A percentile compares a stretch with the other conserved stretches of the same genome.
Evolutionary conservation across 2,329 filamentous ascomycete species (phyloP).

Genomic region (Hypocrella siamensis): DNA sequence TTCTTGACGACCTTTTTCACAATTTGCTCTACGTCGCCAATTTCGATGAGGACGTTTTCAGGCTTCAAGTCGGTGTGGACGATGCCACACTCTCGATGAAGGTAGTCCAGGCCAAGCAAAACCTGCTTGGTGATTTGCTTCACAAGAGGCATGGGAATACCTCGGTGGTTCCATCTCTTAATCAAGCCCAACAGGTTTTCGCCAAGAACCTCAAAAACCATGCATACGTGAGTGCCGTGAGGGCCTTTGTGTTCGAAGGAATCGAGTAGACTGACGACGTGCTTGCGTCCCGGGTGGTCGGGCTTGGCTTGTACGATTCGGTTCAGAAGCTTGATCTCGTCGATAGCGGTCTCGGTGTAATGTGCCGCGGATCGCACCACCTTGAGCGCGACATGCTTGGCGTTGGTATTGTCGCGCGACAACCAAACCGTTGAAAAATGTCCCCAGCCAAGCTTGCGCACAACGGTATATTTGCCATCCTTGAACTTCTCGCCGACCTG

Average conservation of each 20-base stretch:
- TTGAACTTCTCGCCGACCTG: constrained; percentile 93
- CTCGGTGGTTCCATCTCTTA: constrained; percentile 96
- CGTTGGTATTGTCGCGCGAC: constrained; percentile 66
- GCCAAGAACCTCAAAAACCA: constrained; percentile 96
- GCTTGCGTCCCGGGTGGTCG: constrained; percentile 80
- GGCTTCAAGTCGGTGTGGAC: constrained; percentile 97
- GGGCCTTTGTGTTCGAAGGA: constrained; percentile 97
- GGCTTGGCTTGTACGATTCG: constrained; percentile 94
- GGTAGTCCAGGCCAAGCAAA: constrained; percentile 82
- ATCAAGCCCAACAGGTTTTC: constrained; percentile 91
- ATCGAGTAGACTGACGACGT: constrained; percentile 90
- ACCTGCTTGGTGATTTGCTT: constrained; percentile 99
- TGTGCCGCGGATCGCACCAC: constrained; percentile 94
- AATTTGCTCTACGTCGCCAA: constrained; percentile 96
- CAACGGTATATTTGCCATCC: constrained; percentile 88
- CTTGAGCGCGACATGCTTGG: constrained; percentile 93
- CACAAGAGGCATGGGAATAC: constrained; percentile 89
- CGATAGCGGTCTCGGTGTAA: constrained; percentile 96
- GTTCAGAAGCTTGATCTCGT: constrained; percentile 96
- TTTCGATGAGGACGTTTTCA: constrained; percentile 96
- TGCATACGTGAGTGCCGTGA: constrained; percentile 92
- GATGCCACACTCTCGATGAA: constrained; percentile 95
- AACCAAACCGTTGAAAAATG: constrained; percentile 97
- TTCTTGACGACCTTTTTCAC: constrained; percentile 91
- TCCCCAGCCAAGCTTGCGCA: constrained; percentile 94